Conservation (phyloP, 78 protist species). For the Dictyostelium brefeldianum region DNA sequence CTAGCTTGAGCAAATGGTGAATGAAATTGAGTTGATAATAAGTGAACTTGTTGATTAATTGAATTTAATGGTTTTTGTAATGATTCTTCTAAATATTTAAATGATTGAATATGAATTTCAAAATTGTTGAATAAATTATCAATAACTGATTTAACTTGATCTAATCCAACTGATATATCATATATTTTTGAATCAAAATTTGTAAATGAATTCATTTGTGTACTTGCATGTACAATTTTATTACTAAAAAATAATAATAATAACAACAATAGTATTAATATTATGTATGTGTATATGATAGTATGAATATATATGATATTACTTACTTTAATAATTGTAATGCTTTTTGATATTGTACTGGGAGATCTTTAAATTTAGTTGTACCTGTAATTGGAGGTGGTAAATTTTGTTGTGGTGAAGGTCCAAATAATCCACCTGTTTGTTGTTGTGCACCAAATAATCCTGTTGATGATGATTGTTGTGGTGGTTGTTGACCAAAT, state of each 20-base stretch:
- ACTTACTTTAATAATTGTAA: slow-evolving; percentile 49
- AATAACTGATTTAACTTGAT: slow-evolving; percentile 51
- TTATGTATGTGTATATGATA: background rate
- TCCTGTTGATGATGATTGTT: background rate
- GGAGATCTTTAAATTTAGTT: slow-evolving; percentile 46
- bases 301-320: background rate
- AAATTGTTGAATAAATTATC: slow-evolving; percentile 58
- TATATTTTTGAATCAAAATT: slow-evolving; percentile 8
- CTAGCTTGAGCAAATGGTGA: slow-evolving; percentile 39
- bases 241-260: slow-evolving; percentile 4
- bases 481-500: slow-evolving; percentile 40
- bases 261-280: background rate
- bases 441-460: background rate
- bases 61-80: slow-evolving; percentile 53
- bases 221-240: slow-evolving; percentile 30
- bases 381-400: slow-evolving; percentile 8
- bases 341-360: slow-evolving; percentile 31
- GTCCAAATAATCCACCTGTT: slow-evolving; percentile 26
- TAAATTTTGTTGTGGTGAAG: background rate
- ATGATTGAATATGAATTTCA: slow-evolving; percentile 62
- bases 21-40: slow-evolving; percentile 35
- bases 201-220: slow-evolving; percentile 68
- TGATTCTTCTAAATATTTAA: slow-evolving; percentile 23
- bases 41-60: slow-evolving; percentile 38
- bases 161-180: slow-evolving; percentile 14